phyloP scores from a whole-genome alignment of 23 red algal genomes.

The Gracilariopsis chorda region DNA sequence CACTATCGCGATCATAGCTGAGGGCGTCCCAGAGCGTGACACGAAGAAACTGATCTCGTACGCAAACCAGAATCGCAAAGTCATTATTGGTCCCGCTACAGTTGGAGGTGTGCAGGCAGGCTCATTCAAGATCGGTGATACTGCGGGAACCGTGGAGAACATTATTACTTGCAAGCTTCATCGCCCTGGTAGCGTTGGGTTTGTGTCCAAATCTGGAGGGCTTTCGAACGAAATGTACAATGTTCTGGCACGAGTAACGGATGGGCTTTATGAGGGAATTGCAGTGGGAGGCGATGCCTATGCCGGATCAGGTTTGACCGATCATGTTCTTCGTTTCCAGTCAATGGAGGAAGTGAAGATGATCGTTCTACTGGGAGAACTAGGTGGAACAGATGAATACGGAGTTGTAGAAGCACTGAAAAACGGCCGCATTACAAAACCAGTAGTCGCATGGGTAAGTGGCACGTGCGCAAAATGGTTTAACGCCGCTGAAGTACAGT shows the following conservation, averaged over 20 bases:
- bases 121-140: constrained; percentile 94
- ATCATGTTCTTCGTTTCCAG: constrained; percentile 94
- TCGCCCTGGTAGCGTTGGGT: constrained; percentile 93
- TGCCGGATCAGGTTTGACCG: constrained; percentile 82
- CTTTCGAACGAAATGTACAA: constrained; percentile 99
- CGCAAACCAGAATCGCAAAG: constrained; percentile 56
- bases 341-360: constrained; percentile 77
- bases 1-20: constrained; percentile 93
- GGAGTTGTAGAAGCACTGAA: constrained; percentile 75
- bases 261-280: constrained; percentile 95
- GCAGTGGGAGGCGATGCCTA: constrained; percentile 98
- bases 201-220: constrained; percentile 97
- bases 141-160: constrained; percentile 98
- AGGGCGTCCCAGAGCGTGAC: constrained; percentile 95
- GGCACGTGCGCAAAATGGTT: constrained; percentile 97
- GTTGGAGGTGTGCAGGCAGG: constrained; percentile 97
- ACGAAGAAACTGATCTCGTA: constrained; percentile 82
- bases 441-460: constrained; percentile 94
- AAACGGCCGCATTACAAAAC: constrained; percentile 82
- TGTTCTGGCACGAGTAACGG: constrained; percentile 82
- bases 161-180: constrained; percentile 93
- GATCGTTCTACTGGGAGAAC: constrained; percentile 96
- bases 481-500: constrained; percentile 96
- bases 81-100: constrained; percentile 97
- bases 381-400: constrained; percentile 95